Conservation (phyloP, 1,139 yeast genomes). For the Sugiyamaella japonica region DNA sequence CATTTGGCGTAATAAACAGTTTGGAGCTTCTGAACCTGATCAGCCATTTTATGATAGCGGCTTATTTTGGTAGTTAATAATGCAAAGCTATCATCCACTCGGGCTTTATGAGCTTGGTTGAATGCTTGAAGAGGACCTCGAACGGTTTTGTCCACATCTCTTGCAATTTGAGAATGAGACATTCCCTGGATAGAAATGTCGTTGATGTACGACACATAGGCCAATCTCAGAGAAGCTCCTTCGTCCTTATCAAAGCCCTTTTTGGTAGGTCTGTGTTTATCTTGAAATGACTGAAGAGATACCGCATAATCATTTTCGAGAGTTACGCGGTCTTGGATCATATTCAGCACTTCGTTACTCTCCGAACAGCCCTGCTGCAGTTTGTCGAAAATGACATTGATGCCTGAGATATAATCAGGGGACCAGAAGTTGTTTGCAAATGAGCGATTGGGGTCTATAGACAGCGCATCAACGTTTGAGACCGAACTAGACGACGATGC, state of each 20-base stretch:
- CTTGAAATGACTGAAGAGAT: slow-evolving; percentile 47
- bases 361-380: slow-evolving; percentile 67
- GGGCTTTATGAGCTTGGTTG: slow-evolving; percentile 66
- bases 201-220: slow-evolving; percentile 51
- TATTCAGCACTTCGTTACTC: slow-evolving; percentile 60
- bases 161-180: slow-evolving; percentile 62
- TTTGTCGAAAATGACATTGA: slow-evolving; percentile 58
- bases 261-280: slow-evolving; percentile 32
- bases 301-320: slow-evolving; percentile 63
- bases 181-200: slow-evolving; percentile 64
- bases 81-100: slow-evolving; percentile 60
- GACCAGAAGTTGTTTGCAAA: slow-evolving; percentile 58
- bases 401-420: slow-evolving; percentile 60
- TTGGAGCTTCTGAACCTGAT: slow-evolving; percentile 56
- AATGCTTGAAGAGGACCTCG: slow-evolving; percentile 70
- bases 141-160: slow-evolving; percentile 58
- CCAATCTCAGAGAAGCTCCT: slow-evolving; percentile 50
- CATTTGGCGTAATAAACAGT: slow-evolving; percentile 71
- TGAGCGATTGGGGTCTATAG: slow-evolving; percentile 1
- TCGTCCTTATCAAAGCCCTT: slow-evolving; percentile 45
- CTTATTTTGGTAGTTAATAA: slow-evolving; percentile 51
- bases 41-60: slow-evolving; percentile 49
- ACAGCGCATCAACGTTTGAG: slow-evolving; percentile 7
- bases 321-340: slow-evolving; percentile 64
- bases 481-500: slow-evolving; percentile 6